Evolutionary conservation across 345 rosid genomes (phyloP), one percentile per base, ranked within the genome.

Genomic region (Cardiospermum halicacabum): DNA sequence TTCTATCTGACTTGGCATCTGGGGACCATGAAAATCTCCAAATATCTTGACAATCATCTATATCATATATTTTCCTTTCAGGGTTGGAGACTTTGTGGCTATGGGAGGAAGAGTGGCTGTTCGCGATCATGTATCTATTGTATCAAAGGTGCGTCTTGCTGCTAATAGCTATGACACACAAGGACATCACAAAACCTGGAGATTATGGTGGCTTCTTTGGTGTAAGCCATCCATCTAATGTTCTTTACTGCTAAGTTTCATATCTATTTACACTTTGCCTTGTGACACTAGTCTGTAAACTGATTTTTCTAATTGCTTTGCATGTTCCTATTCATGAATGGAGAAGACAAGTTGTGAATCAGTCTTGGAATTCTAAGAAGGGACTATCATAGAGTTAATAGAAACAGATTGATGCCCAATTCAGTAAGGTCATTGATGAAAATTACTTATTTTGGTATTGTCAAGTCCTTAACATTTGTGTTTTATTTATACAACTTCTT

Each of bases 171-270:
- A 81, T 68, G 97, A 86, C 48, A 83, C 77, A n/a, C 60, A 91
- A 81, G 80, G 84, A 86, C 80, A 91, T 91, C 45, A 78, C n/a
- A 1, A 83, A 81, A 70, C 82, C 92, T 32, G 97, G 96, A 18
- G 97, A 88, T 70, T 91, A 78, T 60, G 97, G 92, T 43, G 95
- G 97, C 74, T 91, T 90, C 70, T 92, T 92, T 65, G 92, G 92
- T 60, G 95, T 90, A 81, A 82, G 85, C n/a, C 56, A 75, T 69
- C 56, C 45, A 39, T 31, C 10, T 63, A 27, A 3, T 28, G n/a
- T n/a, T n/a, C n/a, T n/a, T n/a, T n/a, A n/a, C n/a, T n/a, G n/a
- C n/a, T n/a, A n/a, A n/a, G n/a, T n/a, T n/a, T n/a, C n/a, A n/a
- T n/a, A n/a, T n/a, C n/a, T n/a, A 22, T 69, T 69, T 30, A 31